Conservation (phyloP, 2,329 filamentous ascomycete species). For the Grosmannia penicillata region DNA sequence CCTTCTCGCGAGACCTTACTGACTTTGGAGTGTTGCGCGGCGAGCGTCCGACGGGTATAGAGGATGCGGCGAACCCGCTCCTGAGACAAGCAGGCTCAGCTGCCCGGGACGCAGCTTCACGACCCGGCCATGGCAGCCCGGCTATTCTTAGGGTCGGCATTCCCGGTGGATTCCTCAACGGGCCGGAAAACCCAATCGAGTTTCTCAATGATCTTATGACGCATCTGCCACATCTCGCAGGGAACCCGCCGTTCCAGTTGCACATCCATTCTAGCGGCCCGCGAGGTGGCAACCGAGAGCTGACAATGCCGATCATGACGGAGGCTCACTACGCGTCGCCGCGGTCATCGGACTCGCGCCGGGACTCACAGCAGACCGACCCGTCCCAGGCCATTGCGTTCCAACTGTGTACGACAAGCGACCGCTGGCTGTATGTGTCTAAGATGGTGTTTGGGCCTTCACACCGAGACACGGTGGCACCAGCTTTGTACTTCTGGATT, state of each 20-base stretch:
- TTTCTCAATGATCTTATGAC: constrained; percentile 39
- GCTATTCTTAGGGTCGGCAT: constrained; percentile 35
- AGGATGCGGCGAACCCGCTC: constrained; percentile 79
- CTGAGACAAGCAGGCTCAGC: constrained; percentile 47
- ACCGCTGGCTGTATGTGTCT: constrained; percentile 81
- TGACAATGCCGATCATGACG: constrained; percentile 24
- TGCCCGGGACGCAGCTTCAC: constrained; percentile 28
- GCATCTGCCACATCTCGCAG: constrained; percentile 22
- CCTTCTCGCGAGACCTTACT: too few relatives aligned
- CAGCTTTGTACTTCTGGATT: constrained; percentile 49
- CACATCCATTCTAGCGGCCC: constrained; percentile 43
- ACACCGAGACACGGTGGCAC: constrained; percentile 53
- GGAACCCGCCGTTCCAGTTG: constrained; percentile 41
- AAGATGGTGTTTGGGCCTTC: constrained; percentile 65
- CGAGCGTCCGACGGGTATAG: constrained; percentile 37
- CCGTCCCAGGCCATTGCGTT: constrained; percentile 68
- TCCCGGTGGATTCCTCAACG: constrained; percentile 28
- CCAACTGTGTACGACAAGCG: constrained; percentile 51
- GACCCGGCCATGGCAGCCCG: constrained; percentile 17
- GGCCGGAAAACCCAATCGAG: constrained; percentile 29
- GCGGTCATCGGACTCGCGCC: not conserved
- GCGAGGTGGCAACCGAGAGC: constrained; percentile 35
- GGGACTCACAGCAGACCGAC: constrained; percentile 28
- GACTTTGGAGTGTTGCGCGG: constrained; percentile 44
- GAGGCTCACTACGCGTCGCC: too few relatives aligned